Conservation (phyloP, 106 monocot species). For the Vanilla planifolia region DNA sequence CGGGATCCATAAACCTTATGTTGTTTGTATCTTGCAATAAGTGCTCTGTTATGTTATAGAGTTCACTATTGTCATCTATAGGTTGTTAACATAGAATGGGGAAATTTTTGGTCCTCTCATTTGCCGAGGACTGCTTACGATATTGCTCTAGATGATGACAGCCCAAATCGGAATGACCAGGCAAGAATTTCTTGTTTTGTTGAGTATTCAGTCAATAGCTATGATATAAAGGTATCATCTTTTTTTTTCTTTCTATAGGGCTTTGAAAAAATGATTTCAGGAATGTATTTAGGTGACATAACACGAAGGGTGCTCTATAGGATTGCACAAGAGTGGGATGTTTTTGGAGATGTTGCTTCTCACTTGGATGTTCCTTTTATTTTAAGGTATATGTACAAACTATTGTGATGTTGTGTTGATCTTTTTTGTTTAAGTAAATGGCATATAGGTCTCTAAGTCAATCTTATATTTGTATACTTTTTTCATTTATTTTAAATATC, state of each 20-base stretch:
- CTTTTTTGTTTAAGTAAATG: too few relatives aligned
- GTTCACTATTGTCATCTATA: slow-evolving; percentile 20
- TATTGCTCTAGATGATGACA: slow-evolving; percentile 73
- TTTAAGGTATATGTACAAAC: slow-evolving; percentile 44
- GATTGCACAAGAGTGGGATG: slow-evolving; percentile 65
- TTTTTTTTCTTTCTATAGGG: slow-evolving; percentile 37
- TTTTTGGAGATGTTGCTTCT: slow-evolving; percentile 60
- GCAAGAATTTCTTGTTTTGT: slow-evolving; percentile 23
- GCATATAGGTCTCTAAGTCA: too few relatives aligned
- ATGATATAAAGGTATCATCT: background rate
- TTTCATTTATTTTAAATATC: too few relatives aligned
- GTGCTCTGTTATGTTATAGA: background rate
- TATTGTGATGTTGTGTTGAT: background rate
- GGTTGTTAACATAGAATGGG: slow-evolving; percentile 99
- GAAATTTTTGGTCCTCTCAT: slow-evolving; percentile 97
- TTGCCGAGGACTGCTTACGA: slow-evolving; percentile 90
- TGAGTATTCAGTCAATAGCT: background rate
- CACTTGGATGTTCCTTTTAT: slow-evolving; percentile 50
- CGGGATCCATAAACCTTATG: background rate
- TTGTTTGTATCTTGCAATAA: background rate
- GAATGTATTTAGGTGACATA: slow-evolving; percentile 94
- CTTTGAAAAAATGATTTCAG: slow-evolving; percentile 99
- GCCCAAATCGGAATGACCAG: slow-evolving; percentile 77
- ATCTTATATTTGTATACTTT: too few relatives aligned
- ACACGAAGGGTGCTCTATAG: slow-evolving; percentile 66